Conservation (phyloP, 2,329 filamentous ascomycete genomes). For the Chrysoporthe cubensis region DNA sequence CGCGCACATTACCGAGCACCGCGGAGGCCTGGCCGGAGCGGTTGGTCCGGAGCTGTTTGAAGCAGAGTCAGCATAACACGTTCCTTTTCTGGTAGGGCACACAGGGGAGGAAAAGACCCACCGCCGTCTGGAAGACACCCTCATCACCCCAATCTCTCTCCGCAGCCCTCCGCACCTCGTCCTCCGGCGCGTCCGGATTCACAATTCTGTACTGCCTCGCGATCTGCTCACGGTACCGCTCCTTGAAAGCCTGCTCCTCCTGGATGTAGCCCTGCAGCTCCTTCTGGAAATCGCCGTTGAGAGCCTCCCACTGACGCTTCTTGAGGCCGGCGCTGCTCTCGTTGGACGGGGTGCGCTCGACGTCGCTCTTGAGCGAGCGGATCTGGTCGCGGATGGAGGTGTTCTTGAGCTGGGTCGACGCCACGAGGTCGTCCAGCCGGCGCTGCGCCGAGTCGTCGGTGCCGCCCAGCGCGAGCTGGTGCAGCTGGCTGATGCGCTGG, state of each 20-base stretch:
- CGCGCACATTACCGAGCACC: constrained; percentile 77
- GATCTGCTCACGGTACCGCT: constrained; percentile 77
- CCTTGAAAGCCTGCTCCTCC: constrained; percentile 72
- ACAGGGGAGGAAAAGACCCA: constrained; percentile 48
- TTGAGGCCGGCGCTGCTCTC: constrained; percentile 68
- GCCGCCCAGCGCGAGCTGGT: constrained; percentile 72
- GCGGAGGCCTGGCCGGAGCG: constrained; percentile 73
- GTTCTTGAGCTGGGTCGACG: constrained; percentile 73
- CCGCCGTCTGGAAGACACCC: constrained; percentile 81
- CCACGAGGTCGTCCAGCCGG: constrained; percentile 69
- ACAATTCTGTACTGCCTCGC: constrained; percentile 80
- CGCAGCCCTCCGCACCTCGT: constrained; percentile 70
- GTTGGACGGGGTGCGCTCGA: constrained; percentile 57
- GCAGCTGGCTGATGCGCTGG: constrained; percentile 67
- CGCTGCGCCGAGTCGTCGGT: constrained; percentile 59
- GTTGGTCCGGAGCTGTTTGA: constrained; percentile 71
- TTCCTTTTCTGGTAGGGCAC: background rate
- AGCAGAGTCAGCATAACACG: background rate
- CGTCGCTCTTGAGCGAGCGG: constrained; percentile 74
- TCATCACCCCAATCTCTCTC: constrained; percentile 76
- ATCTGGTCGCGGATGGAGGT: constrained; percentile 79
- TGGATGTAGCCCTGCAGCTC: constrained; percentile 72
- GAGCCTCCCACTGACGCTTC: constrained; percentile 67
- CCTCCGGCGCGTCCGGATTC: constrained; percentile 77
- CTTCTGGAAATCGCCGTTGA: constrained; percentile 74